Evolutionary conservation across 257 asterid species (phyloP), one percentile per base, ranked within the genome.

Genomic region (Capsicum baccatum): DNA sequence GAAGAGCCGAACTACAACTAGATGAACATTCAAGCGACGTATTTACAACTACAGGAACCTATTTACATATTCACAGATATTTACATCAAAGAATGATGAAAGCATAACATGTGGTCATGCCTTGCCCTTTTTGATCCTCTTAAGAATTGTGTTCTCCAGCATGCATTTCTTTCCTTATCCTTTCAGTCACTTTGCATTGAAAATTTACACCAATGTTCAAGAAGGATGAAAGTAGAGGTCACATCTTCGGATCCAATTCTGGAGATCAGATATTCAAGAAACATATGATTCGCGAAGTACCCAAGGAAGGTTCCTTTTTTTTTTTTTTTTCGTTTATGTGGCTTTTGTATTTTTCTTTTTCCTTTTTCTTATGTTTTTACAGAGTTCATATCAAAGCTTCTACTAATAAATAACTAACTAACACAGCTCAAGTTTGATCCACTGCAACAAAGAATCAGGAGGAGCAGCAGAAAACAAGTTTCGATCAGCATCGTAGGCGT

Each of bases 81-180:
- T 78, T 73, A 87, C 89, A 89, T 47, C 57, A 76, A 83, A 81
- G 89, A 89, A 89, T 89, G 58, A 83, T 35, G 42, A 48, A 86
- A 70, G 37, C 81, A 74, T 48, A 57, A 76, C 63, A 50, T n/a
- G 50, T 13, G 52, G 1, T 64, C 0, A 6, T 4, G 9, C 42
- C 6, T 33, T 52, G 16, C 9, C n/a, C 35, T 5, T 2, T 6
- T 6, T 4, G 42, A 8, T 81, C 48, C 66, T 66, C 12, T 50
- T 33, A 50, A 50, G 81, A 74, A 74, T 74, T 33, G 44, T 59
- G 35, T 84, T 19, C 15, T 80, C 33, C 15, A 6, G 21, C 44
- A 33, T 67, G 58, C 55, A 35, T 64, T 57, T 69, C 55, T 69
- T n/a, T 39, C 48, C 63, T 56, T 60, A 57, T 19, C 85, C 80